A percentile compares a stretch with the other conserved stretches of the same genome.
Evolutionary conservation across 768 basidiomycete species (phyloP).

Genomic region (Rhizopogon vesiculosus): DNA sequence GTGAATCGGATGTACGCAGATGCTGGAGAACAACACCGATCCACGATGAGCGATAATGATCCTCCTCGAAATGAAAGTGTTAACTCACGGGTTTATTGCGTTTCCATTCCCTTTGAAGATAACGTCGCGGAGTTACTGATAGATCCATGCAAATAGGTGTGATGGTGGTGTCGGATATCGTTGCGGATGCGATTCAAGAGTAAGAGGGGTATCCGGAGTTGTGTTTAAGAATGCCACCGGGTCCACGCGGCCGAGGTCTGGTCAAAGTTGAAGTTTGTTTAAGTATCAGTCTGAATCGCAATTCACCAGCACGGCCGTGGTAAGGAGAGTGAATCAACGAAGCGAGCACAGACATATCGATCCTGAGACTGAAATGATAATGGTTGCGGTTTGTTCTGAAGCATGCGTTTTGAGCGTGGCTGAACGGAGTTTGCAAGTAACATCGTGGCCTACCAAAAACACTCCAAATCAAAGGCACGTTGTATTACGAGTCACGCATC

Average conservation of each 20-base stretch:
- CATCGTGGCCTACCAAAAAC: conserved; percentile 1
- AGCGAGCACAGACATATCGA: conserved; percentile 15
- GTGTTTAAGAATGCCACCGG: background rate
- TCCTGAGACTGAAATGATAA: conserved; percentile 15
- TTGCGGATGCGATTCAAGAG: background rate
- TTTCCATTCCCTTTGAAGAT: conserved; percentile 39
- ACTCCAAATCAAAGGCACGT: background rate
- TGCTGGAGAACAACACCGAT: conserved; percentile 23
- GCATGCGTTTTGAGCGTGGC: conserved; percentile 25
- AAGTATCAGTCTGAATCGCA: conserved; percentile 23
- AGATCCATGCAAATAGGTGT: conserved; percentile 12
- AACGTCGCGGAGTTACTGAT: conserved; percentile 24
- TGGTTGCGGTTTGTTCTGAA: conserved; percentile 10
- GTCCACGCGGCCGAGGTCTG: conserved; percentile 25
- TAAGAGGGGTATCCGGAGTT: background rate
- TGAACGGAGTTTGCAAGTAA: conserved; percentile 1
- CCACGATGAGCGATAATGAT: conserved; percentile 6
- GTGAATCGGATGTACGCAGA: conserved; percentile 40
- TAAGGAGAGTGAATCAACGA: conserved; percentile 9
- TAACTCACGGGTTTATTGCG: conserved; percentile 34
- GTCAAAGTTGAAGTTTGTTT: conserved; percentile 12
- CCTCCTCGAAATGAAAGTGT: background rate
- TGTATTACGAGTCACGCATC: background rate
- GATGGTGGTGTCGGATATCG: background rate
- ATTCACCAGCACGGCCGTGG: conserved; percentile 5